Evolutionary conservation across 106 monocot genomes (phyloP).

Genomic region (Triglochin maritima): DNA sequence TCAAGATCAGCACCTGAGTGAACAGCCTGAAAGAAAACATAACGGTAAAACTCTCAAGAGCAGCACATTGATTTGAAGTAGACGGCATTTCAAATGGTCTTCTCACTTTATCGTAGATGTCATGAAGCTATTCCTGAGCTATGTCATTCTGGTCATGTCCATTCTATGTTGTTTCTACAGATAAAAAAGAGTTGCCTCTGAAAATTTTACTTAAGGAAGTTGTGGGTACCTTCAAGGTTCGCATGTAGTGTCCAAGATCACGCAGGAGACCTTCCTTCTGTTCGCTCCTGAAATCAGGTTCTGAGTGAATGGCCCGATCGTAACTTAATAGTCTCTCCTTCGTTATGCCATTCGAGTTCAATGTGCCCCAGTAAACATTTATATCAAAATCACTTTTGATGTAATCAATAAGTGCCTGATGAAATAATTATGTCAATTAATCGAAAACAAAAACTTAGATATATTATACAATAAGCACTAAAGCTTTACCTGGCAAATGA

Average conservation of each 20-base stretch:
- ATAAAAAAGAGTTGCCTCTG: no score
- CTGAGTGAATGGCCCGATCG: conserved; percentile 90
- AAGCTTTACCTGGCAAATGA: conserved; percentile 84
- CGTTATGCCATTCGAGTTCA: conserved; percentile 72
- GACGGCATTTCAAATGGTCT: no score
- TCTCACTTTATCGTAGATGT: no score
- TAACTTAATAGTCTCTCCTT: conserved; percentile 89
- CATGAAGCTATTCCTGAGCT: no score
- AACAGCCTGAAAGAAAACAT: conserved; percentile 61
- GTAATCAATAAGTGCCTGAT: conserved; percentile 91
- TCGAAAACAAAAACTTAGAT: neutral
- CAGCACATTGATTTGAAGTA: no score
- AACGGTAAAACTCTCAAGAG: no score
- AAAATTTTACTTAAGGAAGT: neutral
- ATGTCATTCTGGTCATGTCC: no score
- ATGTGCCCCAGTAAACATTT: conserved; percentile 73
- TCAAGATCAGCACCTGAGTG: conserved; percentile 99
- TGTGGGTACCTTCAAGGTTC: conserved; percentile 69
- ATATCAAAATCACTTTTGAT: conserved; percentile 70
- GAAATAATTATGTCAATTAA: conserved; percentile 6
- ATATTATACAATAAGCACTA: neutral
- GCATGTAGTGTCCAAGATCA: conserved; percentile 84
- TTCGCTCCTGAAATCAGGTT: conserved; percentile 67
- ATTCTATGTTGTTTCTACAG: no score
- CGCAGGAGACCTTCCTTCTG: conserved; percentile 81